phyloP scores from a whole-genome alignment of 805 yeast genomes.

The Candida glaebosa region DNA sequence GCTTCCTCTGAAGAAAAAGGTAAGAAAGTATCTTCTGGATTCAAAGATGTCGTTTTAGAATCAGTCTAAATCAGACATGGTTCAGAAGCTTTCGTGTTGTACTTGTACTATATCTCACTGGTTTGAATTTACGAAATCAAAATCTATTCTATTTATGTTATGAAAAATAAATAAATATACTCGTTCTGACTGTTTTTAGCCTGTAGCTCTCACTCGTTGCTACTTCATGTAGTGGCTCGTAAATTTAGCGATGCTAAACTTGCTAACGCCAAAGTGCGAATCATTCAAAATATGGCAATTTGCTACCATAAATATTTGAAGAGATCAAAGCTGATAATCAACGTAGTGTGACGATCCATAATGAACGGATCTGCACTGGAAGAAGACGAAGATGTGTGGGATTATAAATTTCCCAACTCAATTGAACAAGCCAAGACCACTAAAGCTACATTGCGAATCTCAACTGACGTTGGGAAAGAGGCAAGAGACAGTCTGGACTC shows the following conservation, averaged over 20 bases:
- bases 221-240: not conserved
- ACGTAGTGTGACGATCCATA: not conserved
- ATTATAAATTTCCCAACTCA: conserved; percentile 37
- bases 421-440: conserved; percentile 15
- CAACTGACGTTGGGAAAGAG: not conserved
- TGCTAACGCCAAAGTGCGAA: not conserved
- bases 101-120: not conserved
- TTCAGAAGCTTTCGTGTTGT: not conserved
- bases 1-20: conserved; percentile 80
- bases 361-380: conserved; percentile 11
- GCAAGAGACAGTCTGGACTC: not conserved
- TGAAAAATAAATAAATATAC: not conserved
- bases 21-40: conserved; percentile 92
- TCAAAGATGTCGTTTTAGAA: conserved; percentile 97
- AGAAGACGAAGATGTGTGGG: conserved; percentile 41
- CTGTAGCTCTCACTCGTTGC: not conserved
- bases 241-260: no score
- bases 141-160: not conserved
- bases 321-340: not conserved
- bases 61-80: conserved; percentile 53
- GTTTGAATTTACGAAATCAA: not conserved
- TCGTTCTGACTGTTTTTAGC: not conserved
- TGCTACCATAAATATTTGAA: not conserved
- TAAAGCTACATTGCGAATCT: not conserved
- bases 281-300: not conserved